Conservation (phyloP, 345 rosid species). For the Eucalyptus pauciflora region DNA sequence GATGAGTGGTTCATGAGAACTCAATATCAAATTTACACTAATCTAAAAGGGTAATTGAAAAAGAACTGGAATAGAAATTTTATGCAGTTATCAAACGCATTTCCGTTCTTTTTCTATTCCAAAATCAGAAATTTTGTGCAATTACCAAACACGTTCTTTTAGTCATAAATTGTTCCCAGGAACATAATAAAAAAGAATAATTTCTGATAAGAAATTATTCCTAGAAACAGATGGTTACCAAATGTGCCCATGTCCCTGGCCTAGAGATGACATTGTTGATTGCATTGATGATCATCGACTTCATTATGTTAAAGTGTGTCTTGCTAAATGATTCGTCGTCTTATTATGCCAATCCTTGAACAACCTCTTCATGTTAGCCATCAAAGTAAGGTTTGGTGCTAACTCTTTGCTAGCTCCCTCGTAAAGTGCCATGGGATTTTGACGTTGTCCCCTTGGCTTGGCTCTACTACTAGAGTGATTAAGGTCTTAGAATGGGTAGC, state of each 20-base stretch:
- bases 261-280: not conserved
- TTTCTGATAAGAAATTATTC: rapidly evolving
- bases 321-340: not conserved
- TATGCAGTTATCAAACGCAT: rapidly evolving
- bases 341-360: not conserved
- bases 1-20: no score
- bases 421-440: not conserved
- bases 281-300: not conserved
- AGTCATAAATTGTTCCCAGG: rapidly evolving
- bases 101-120: no score
- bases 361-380: not conserved
- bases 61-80: no score
- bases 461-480: not conserved
- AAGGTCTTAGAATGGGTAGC: not conserved
- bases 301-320: not conserved
- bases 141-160: rapidly evolving
- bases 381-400: not conserved
- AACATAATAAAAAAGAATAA: rapidly evolving
- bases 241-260: rapidly evolving
- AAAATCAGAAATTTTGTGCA: no score
- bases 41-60: no score
- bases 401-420: not conserved
- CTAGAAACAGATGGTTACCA: rapidly evolving
- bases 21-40: no score
- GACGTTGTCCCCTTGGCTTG: not conserved